Base-by-base conservation (phyloP, 106 monocot genomes). In the Gastrodia elata region DNA sequence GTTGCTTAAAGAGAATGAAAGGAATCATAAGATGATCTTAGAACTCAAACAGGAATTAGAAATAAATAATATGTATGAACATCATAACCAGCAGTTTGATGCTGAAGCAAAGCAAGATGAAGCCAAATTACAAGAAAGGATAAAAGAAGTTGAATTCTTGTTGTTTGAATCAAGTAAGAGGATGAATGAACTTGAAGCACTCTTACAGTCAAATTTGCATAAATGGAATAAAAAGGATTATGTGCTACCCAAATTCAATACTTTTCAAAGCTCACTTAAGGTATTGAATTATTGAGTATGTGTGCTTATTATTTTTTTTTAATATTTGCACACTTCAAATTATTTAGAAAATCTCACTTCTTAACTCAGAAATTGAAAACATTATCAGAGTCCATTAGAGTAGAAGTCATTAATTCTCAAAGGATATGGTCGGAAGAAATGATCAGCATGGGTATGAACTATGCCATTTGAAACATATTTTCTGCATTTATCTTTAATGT, bases 171-270 rank as follows among this genome's bases (percentile, higher is more conserved):
- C 97, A 20, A 86, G 46, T 38, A 83, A 75, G 71, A 90, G 68
- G 64, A 68, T 65, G 40, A 73, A 83, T 71, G 88, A 90, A 58
- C 67, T 93, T 32, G 83, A 91, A 71, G 76, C 72, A 72, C 30
- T 75, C 30, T 80, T 86, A 61, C 83, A 90, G 70, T 80, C 77
- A 39, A 87, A 86, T 64, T 80, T 73, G 16, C 73, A 85, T 42
- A 84, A 68, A 11, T 97, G 91, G 91, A 90, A 82, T 39, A 84
- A 74, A 49, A 98, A 87, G 74, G 88, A 93, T 38, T 48, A 80
- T 35, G 65, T 79, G 18, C 82, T 83, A 44, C 78, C 82, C 56
- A 88, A 81, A 68, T 91, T 88, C 59, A 61, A 93, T 48, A 39
- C 77, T 58, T 75, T 67, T 75, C 90, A 91, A 71, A 70, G 87